Percentiles rank a stretch among this genome's conserved stretches.
These are phyloP conservation scores for Torulaspora quercuum DNA, from an alignment of 805 yeast species.

Conservation along the genomic window DNA sequence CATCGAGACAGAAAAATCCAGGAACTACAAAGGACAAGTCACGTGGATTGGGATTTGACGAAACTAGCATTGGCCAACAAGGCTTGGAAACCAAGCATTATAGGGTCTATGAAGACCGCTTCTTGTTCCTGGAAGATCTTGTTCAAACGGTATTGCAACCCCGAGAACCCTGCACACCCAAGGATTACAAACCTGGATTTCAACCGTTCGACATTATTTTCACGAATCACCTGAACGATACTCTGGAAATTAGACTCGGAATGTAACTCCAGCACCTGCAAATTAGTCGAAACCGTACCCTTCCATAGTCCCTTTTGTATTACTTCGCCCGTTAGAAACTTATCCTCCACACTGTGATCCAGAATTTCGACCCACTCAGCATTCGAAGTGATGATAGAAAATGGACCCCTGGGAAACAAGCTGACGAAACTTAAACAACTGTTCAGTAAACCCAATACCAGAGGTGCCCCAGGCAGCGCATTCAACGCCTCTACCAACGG, in stretches of 20 bases:
- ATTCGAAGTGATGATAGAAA: conserved; percentile 29
- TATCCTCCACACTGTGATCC: conserved; percentile 16
- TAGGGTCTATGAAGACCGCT: conserved; percentile 16
- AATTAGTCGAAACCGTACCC: conserved; percentile 27
- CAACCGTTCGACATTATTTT: conserved; percentile 19
- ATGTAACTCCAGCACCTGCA: conserved; percentile 25
- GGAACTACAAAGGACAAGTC: neutral
- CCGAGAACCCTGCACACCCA: conserved; percentile 33
- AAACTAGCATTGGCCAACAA: conserved; percentile 8
- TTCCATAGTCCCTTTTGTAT: conserved; percentile 14
- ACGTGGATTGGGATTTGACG: conserved; percentile 3
- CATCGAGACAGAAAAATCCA: neutral
- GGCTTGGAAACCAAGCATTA: conserved; percentile 13
- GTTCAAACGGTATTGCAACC: conserved; percentile 16
- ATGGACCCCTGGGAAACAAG: conserved; percentile 15
- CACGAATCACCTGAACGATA: conserved; percentile 18
- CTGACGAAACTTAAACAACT: conserved; percentile 19
- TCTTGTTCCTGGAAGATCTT: conserved; percentile 5
- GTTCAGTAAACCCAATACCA: conserved; percentile 22
- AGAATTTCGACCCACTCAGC: conserved; percentile 27
- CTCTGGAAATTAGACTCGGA: conserved; percentile 13
- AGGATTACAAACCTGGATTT: conserved; percentile 21
- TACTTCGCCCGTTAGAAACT: conserved; percentile 10
- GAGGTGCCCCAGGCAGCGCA: conserved; percentile 12
- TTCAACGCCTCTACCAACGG: conserved; percentile 22